Evolutionary conservation across 2,329 filamentous ascomycete genomes (phyloP).

Genomic region (Ceratocystis cacaofunesta): DNA sequence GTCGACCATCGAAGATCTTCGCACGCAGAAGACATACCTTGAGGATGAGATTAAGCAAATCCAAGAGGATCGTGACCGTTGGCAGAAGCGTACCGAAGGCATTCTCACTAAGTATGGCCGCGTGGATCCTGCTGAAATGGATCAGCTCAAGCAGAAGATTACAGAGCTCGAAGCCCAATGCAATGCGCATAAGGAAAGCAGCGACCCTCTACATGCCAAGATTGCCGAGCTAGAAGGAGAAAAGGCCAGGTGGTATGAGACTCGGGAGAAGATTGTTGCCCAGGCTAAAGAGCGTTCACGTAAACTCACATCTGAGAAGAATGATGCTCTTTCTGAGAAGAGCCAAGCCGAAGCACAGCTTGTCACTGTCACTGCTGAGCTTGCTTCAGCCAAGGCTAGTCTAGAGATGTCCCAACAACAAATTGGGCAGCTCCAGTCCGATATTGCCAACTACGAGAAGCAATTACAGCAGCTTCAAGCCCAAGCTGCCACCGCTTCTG

Average conservation of each 20-base stretch:
- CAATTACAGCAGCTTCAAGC: constrained; percentile 27
- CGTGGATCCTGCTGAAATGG: constrained; percentile 83
- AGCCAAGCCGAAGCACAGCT: constrained; percentile 38
- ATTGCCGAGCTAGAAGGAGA: constrained; percentile 42
- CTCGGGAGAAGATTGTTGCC: constrained; percentile 40
- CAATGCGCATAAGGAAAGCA: constrained; percentile 37
- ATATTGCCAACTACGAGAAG: constrained; percentile 31
- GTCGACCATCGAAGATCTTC: constrained; percentile 63
- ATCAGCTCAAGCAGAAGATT: constrained; percentile 71
- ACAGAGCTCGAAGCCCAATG: constrained; percentile 50
- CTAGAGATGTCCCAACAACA: constrained; percentile 24
- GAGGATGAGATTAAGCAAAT: constrained; percentile 80
- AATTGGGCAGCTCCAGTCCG: constrained; percentile 28
- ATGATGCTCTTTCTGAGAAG: constrained; percentile 36
- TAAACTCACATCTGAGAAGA: constrained; percentile 39
- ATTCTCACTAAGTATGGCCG: constrained; percentile 94
- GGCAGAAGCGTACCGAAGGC: constrained; percentile 90
- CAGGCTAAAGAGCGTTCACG: constrained; percentile 48
- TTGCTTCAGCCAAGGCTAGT: constrained; percentile 34
- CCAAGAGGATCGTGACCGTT: constrained; percentile 80
- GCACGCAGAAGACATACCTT: constrained; percentile 64
- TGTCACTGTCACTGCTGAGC: constrained; percentile 36
- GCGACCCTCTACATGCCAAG: constrained; percentile 38
- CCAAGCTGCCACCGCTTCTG: not conserved
- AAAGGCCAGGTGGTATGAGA: constrained; percentile 37